These are phyloP conservation scores for Platismatia glauca DNA, from an alignment of 495 filamentous ascomycete species.

Conservation along the genomic window DNA sequence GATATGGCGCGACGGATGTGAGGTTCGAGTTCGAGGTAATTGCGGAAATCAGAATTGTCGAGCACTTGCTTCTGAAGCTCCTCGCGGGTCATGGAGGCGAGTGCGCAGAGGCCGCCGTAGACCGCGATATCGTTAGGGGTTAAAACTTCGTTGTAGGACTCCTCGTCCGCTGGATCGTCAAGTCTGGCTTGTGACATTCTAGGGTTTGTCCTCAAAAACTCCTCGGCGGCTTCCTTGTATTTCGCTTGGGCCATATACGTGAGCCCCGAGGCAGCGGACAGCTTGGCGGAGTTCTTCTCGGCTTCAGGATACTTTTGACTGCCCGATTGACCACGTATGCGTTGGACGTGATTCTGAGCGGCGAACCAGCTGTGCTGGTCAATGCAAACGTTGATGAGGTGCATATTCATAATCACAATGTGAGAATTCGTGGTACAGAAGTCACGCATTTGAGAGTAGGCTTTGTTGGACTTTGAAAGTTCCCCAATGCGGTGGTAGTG, in stretches of 20 bases:
- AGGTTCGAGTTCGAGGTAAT: constrained; percentile 85
- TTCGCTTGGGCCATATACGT: constrained; percentile 55
- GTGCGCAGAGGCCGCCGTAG: constrained; percentile 83
- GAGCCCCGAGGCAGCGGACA: constrained; percentile 60
- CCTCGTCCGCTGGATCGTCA: constrained; percentile 38
- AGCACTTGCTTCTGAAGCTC: constrained; percentile 69
- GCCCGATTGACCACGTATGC: constrained; percentile 43
- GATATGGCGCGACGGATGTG: constrained; percentile 85
- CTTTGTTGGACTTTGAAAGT: constrained; percentile 50
- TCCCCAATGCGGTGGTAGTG: constrained; percentile 61
- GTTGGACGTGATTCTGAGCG: constrained; percentile 58
- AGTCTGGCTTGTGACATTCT: constrained; percentile 24
- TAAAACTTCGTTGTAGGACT: constrained; percentile 61
- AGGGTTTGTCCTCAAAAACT: constrained; percentile 52
- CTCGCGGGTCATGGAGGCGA: constrained; percentile 77
- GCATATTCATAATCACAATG: constrained; percentile 60
- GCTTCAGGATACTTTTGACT: constrained; percentile 40
- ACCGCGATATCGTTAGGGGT: constrained; percentile 83
- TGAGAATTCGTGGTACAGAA: constrained; percentile 63
- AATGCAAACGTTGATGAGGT: constrained; percentile 56
- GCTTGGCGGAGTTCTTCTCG: constrained; percentile 56
- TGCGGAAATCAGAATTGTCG: constrained; percentile 69
- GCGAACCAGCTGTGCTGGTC: constrained; percentile 60
- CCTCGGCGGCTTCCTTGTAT: constrained; percentile 63
- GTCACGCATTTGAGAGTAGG: constrained; percentile 66